Percentiles rank a stretch among this genome's conserved stretches.
Evolutionary conservation across 495 filamentous ascomycete genomes (phyloP).

Genomic region (Neurospora sp.): DNA sequence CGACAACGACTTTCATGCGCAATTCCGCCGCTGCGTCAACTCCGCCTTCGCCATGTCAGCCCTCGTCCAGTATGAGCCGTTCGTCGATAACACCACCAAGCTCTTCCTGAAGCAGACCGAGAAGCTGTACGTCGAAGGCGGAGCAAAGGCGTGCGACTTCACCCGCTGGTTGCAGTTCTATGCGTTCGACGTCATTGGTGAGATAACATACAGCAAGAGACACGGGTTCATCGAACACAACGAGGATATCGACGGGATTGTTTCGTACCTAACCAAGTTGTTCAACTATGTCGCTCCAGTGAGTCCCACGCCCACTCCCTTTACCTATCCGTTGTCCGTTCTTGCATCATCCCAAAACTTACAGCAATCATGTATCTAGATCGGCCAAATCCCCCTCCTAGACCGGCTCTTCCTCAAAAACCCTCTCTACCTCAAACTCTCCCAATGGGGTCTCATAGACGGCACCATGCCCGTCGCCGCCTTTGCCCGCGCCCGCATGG

Average conservation of each 20-base stretch:
- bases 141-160: slow-evolving; percentile 49
- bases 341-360: too few species aligned
- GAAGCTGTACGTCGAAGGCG: slow-evolving; percentile 43
- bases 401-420: slow-evolving; percentile 53
- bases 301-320: slow-evolving; percentile 5
- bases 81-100: slow-evolving; percentile 56
- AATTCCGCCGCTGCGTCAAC: slow-evolving; percentile 59
- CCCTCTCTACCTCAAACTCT: slow-evolving; percentile 42
- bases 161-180: slow-evolving; percentile 68
- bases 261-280: slow-evolving; percentile 42
- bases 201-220: slow-evolving; percentile 54
- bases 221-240: slow-evolving; percentile 56
- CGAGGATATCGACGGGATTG: slow-evolving; percentile 53
- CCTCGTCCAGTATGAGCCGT: slow-evolving; percentile 62
- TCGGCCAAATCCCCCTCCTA: slow-evolving; percentile 54
- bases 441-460: slow-evolving; percentile 40
- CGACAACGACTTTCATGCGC: slow-evolving; percentile 63
- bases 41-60: slow-evolving; percentile 64
- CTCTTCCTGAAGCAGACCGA: slow-evolving; percentile 55
- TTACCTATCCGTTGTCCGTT: not conserved
- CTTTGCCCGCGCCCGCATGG: slow-evolving; percentile 47
- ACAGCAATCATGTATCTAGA: too few species aligned
- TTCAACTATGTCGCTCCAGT: slow-evolving; percentile 53
- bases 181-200: slow-evolving; percentile 67
- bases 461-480: slow-evolving; percentile 51